Evolutionary conservation across 345 rosid species (phyloP), one percentile per base, ranked within the genome.

Genomic region (Euphorbia peplus): DNA sequence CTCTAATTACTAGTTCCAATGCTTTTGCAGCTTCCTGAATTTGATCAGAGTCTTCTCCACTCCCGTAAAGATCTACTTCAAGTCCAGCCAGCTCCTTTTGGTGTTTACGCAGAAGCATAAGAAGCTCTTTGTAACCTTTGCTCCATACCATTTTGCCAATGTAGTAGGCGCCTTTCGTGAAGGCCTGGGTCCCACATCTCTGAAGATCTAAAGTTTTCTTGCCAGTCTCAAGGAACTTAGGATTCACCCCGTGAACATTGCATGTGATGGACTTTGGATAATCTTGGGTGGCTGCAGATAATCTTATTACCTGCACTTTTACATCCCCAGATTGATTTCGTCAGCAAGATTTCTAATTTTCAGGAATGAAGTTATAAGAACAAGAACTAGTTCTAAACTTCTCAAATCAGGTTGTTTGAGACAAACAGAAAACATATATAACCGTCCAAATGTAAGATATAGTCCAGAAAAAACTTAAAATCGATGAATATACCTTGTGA

Each of bases 101-200:
- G 81, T 90, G 87, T 71, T 82, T 80, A 35, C 9, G 69, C 50
- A 95, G 88, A 62, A 91, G 90, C 70, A 78, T 83, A 69, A 95
- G 88, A 30, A 95, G 86, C 79, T 95, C 99, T 75, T 75, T 84
- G 79, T 90, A 95, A 74, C 99, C 98, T 86, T 95, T 95, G 84
- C 82, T 88, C 99, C 99, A 92, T 9, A 90, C 84, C 97, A 95
- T 92, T 83, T 95, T 95, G 54, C 97, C 98, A 70, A 95, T 95
- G 78, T 90, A 91, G 81, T 90, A 91, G 18, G 90, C 87, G n/a
- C 85, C 92, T 84, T 88, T 91, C 4, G 77, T 78, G 76, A 88
- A 95, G 21, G 92, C 81, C 64, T 72, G 80, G 37, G 69, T 70
- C 66, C 83, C 84, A 53, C 64, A 72, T 55, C 81, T 82, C 74